A percentile compares a stretch with the other conserved stretches of the same genome.
Conservation (phyloP, 2,329 filamentous ascomycete species). For the Ophiostoma fasciatum region DNA sequence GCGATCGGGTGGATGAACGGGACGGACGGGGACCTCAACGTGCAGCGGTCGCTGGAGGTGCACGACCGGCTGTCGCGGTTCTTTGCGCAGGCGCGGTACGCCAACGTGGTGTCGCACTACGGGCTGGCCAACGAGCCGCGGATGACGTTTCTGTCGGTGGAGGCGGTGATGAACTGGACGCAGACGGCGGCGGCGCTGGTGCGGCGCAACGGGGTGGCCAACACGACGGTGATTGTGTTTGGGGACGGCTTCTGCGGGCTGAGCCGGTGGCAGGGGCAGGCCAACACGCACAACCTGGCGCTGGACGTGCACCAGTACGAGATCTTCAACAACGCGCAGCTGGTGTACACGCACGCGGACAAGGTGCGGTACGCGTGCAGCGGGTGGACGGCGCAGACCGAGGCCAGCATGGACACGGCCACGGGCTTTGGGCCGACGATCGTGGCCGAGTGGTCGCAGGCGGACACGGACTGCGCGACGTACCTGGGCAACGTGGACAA, state of each 20-base stretch:
- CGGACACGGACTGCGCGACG: constrained; percentile 83
- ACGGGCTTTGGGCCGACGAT: constrained; percentile 87
- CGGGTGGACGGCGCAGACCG: constrained; percentile 71
- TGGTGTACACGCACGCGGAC: constrained; percentile 63
- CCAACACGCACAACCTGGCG: constrained; percentile 58
- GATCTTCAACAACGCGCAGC: constrained; percentile 86
- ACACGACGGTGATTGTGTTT: constrained; percentile 58
- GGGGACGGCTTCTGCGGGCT: constrained; percentile 93
- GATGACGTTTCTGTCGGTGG: constrained; percentile 57
- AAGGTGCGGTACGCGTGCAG: constrained; percentile 81
- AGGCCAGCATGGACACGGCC: constrained; percentile 52
- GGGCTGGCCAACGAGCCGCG: constrained; percentile 88
- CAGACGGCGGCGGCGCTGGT: constrained; percentile 56
- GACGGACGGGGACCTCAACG: constrained; percentile 66
- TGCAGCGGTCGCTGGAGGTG: constrained; percentile 67
- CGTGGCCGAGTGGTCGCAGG: constrained; percentile 94
- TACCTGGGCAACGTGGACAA: constrained; percentile 81
- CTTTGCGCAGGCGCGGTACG: constrained; percentile 86
- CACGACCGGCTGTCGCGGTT: constrained; percentile 80
- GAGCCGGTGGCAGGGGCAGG: constrained; percentile 74
- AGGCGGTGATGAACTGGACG: constrained; percentile 67
- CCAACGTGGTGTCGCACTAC: constrained; percentile 84
- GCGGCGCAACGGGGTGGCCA: constrained; percentile 56
- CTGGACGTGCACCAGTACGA: constrained; percentile 98
- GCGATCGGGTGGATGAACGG: constrained; percentile 80